Evolutionary conservation across 148 eudicot species (phyloP).

Genomic region (Vaccinium myrtillus): DNA sequence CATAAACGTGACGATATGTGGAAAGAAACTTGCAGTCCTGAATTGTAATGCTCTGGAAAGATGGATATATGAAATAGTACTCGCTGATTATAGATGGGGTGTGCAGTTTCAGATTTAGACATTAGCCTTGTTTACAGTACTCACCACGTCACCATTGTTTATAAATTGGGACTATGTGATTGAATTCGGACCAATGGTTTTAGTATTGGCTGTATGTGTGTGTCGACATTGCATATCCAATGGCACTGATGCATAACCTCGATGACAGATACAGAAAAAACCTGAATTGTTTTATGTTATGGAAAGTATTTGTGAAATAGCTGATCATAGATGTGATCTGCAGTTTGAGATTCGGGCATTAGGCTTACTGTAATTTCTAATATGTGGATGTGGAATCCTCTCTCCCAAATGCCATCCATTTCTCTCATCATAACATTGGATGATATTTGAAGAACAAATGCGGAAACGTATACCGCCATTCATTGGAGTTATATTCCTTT

Average conservation of each 20-base stretch:
- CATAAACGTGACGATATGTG: background rate
- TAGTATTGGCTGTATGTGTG: background rate
- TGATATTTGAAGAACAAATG: background rate
- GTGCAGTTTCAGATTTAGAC: background rate
- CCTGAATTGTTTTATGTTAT: background rate
- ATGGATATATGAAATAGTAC: background rate
- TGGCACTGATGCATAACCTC: background rate
- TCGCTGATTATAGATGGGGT: background rate
- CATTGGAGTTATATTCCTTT: background rate
- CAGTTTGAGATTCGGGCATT: background rate
- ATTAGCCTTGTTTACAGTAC: background rate
- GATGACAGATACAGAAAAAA: background rate
- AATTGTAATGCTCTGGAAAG: background rate
- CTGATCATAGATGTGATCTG: background rate
- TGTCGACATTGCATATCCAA: background rate
- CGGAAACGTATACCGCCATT: background rate
- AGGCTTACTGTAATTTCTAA: background rate
- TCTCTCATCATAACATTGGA: background rate
- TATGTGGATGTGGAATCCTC: background rate
- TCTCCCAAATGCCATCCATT: background rate
- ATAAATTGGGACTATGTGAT: background rate
- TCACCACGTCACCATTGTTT: background rate
- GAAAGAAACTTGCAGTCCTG: background rate
- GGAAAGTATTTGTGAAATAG: background rate
- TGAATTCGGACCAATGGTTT: background rate